Evolutionary conservation across 805 yeast genomes (phyloP).

Genomic region (Komagataella kurtzmanii): DNA sequence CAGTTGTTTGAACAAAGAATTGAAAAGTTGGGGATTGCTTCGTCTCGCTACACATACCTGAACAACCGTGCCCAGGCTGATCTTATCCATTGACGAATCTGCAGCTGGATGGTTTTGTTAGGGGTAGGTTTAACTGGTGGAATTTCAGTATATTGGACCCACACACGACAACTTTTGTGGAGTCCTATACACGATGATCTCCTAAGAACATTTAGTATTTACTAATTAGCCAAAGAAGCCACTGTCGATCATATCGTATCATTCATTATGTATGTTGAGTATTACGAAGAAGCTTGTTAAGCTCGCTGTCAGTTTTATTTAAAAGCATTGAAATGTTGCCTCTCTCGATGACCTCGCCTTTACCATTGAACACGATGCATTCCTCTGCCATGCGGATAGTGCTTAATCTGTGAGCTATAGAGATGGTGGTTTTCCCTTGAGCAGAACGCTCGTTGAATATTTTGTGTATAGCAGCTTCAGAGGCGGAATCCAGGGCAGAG

Average conservation of each 20-base stretch:
- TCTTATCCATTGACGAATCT: neutral
- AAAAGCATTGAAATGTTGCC: constrained; percentile 46
- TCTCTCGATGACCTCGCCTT: constrained; percentile 63
- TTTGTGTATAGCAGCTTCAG: constrained; percentile 73
- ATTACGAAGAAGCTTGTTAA: constrained; percentile 26
- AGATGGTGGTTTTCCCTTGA: constrained; percentile 59
- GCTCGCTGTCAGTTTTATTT: constrained; percentile 26
- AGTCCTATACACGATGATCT: neutral
- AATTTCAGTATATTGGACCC: neutral
- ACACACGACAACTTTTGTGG: neutral
- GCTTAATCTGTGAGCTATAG: constrained; percentile 84
- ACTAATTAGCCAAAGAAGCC: neutral
- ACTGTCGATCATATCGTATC: neutral
- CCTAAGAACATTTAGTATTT: neutral
- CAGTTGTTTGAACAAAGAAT: neutral
- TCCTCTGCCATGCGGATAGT: constrained; percentile 77
- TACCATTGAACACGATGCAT: constrained; percentile 58
- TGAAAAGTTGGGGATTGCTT: neutral
- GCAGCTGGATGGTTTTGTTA: neutral
- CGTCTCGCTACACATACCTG: neutral
- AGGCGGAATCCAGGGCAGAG: constrained; percentile 80
- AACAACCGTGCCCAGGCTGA: neutral
- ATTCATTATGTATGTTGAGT: constrained; percentile 6
- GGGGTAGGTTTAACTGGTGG: neutral
- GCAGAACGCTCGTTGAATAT: constrained; percentile 45